These are phyloP conservation scores for Tagetes erecta DNA, from an alignment of 129 eudicot species.

Conservation along the genomic window DNA sequence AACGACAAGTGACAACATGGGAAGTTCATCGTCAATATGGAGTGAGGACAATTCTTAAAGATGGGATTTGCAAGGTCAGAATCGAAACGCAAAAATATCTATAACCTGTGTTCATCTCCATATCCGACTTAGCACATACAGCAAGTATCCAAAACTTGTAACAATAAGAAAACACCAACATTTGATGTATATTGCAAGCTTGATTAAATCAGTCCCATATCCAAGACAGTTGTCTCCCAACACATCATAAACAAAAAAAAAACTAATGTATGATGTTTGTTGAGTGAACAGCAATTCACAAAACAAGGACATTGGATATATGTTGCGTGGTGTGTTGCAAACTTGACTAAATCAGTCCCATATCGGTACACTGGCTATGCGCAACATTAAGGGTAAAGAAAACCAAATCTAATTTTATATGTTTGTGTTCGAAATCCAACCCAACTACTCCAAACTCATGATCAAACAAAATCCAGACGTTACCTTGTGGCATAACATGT, in stretches of 20 bases:
- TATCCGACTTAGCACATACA: background rate
- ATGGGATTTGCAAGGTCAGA: background rate
- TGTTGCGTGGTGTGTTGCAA: too few relatives aligned
- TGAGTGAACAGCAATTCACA: too few relatives aligned
- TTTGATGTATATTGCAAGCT: background rate
- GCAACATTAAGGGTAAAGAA: background rate
- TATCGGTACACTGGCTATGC: background rate
- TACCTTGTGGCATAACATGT: too few relatives aligned
- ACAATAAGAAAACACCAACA: too few relatives aligned
- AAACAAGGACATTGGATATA: too few relatives aligned
- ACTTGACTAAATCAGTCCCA: too few relatives aligned
- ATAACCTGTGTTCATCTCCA: background rate
- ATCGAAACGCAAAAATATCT: background rate
- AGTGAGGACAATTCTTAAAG: too few relatives aligned
- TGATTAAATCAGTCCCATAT: background rate
- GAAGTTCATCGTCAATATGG: background rate
- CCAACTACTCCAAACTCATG: background rate
- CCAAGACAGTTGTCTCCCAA: background rate
- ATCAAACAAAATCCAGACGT: background rate
- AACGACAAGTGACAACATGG: background rate
- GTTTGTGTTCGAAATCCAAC: background rate
- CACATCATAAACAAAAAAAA: too few relatives aligned
- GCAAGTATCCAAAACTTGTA: background rate
- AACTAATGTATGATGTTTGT: background rate
- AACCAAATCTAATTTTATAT: too few relatives aligned